Evolutionary conservation across 495 filamentous ascomycete species (phyloP), one percentile per base, ranked within the genome.

Genomic region (Aspergillus biplanus): DNA sequence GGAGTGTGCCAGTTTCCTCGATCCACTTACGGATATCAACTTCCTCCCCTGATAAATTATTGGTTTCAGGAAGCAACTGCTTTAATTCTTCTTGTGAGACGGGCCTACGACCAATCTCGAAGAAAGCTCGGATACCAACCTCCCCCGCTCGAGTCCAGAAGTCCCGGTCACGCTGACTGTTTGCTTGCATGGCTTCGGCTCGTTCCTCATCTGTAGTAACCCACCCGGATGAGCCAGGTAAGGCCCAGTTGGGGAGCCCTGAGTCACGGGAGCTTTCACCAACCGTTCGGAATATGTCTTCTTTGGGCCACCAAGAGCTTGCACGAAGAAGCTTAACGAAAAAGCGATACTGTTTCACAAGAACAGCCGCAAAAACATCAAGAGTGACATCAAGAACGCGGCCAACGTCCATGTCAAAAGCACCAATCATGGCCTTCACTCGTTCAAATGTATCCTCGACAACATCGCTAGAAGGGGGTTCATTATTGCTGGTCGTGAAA

Each of bases 221-320:
- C 79, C 80, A 88, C 7, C 75, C 74, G 37, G 79, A 57, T n/a
- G 85, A 89, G 9, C 86, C 84, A 7, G 92, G 92, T 33, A 89
- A 73, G 31, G 93, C 93, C 93, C 93, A 97, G 27, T 78, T 81
- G 0, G 93, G 93, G 8, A 97, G 77, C 5, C 88, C 88, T 6
- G 78, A 73, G 59, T 75, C 75, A 39, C 73, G 66, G 33, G 74
- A 68, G 37, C 67, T 64, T 12, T 76, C 73, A 7, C 78, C 78
- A 18, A 63, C 46, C 9, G 59, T 49, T 35, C 65, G 68, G 32
- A 78, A 63, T 21, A 55, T 64, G 34, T 78, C 73, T 54, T 84
- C 85, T 53, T 90, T 86, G 3, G 96, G 96, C 96, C 96, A 99
- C 95, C 95, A 99, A 16, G 95, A 93, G 79, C 96, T 97, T 49